Conservation (phyloP, 352 stramenopile species). For the Lagenidium sp. region DNA sequence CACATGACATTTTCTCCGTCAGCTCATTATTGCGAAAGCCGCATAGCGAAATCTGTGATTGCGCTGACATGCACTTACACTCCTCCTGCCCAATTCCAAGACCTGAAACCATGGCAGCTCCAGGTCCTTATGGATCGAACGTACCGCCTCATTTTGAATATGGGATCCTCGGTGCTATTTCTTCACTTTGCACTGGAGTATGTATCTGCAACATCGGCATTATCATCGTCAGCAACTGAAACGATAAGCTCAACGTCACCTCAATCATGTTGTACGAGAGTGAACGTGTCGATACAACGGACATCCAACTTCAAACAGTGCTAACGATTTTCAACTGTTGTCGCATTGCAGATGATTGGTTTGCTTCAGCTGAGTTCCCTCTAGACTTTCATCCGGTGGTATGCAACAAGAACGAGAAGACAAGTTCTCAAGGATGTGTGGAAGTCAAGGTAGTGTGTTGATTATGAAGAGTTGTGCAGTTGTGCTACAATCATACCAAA, state of each 20-base stretch:
- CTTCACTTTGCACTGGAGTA: constrained; percentile 5
- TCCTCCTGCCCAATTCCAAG: constrained; percentile 16
- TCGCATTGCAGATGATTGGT: neutral
- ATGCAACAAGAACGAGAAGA: neutral
- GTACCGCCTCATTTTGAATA: constrained; percentile 46
- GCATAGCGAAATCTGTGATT: constrained; percentile 4
- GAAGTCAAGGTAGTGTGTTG: neutral
- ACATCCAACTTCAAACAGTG: neutral
- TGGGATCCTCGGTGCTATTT: constrained; percentile 24
- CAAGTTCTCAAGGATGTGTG: neutral
- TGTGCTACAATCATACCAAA: neutral
- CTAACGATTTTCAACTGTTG: too few species aligned
- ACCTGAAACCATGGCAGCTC: constrained; percentile 41
- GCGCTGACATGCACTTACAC: constrained; percentile 31
- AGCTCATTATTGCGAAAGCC: constrained; percentile 8
- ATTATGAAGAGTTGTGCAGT: neutral
- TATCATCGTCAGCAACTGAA: neutral
- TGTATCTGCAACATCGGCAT: neutral
- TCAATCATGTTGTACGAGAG: too few species aligned
- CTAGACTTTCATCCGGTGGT: neutral
- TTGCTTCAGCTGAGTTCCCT: neutral
- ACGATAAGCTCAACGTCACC: neutral
- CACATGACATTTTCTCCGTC: constrained; percentile 38
- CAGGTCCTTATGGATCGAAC: constrained; percentile 5
- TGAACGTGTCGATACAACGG: too few species aligned